A percentile compares a stretch with the other conserved stretches of the same genome.
phyloP scores from a whole-genome alignment of 805 yeast genomes.

The Metschnikowia shivogae region DNA sequence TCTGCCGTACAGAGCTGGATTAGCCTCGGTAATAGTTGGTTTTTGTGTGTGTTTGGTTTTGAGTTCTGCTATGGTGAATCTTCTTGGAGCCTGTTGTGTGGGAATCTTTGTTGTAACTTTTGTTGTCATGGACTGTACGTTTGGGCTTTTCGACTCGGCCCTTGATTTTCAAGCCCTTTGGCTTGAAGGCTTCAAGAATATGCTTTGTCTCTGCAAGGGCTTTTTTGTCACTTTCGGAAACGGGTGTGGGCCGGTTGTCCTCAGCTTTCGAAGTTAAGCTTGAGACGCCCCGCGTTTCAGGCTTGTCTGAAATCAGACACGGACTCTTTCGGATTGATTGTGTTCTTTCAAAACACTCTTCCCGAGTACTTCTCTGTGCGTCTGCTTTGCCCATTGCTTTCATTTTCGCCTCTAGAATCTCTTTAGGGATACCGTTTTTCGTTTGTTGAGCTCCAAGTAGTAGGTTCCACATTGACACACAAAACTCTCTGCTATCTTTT shows the following conservation, averaged over 20 bases:
- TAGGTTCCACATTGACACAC: constrained; percentile 42
- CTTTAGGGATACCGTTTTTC: constrained; percentile 43
- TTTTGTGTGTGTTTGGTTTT: not conserved
- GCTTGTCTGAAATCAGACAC: no score
- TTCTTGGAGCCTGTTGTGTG: not conserved
- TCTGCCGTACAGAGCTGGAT: no score
- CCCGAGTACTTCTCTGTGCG: constrained; percentile 2
- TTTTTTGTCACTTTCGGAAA: constrained; percentile 4
- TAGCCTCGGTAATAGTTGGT: not conserved
- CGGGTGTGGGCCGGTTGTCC: not conserved
- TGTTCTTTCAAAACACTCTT: not conserved
- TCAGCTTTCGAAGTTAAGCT: not conserved
- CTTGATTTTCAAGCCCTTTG: not conserved
- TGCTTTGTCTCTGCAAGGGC: constrained; percentile 8
- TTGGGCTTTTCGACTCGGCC: constrained; percentile 6
- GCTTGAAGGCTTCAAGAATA: constrained; percentile 8
- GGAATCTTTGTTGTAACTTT: constrained; percentile 25
- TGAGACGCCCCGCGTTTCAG: no score
- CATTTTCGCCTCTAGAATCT: constrained; percentile 23
- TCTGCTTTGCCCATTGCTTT: constrained; percentile 9
- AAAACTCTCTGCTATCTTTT: constrained; percentile 35
- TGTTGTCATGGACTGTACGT: constrained; percentile 9
- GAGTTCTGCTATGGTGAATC: not conserved
- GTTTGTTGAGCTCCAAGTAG: constrained; percentile 42
- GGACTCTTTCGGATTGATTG: not conserved